A percentile compares a stretch with the other conserved stretches of the same genome.
Conservation (phyloP, 257 asterid species). For the Galeopsis tetrahit region DNA sequence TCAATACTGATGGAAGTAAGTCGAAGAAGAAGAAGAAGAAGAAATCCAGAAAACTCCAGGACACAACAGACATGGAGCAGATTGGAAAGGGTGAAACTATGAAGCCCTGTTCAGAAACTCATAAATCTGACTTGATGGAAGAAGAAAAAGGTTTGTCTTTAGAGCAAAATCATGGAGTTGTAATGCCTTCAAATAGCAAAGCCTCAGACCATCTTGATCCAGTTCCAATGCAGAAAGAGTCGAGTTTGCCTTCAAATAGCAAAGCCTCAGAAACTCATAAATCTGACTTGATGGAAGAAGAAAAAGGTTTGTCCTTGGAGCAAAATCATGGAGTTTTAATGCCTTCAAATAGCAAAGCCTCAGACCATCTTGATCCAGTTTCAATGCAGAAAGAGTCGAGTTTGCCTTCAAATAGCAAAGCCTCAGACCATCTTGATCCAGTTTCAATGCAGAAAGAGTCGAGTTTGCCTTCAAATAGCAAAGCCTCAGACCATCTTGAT, state of each 20-base stretch:
- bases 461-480: too few relatives aligned
- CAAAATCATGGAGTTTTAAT: constrained; percentile 29
- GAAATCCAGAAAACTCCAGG: constrained; percentile 44
- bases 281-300: constrained; percentile 30
- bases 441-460: too few relatives aligned
- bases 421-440: too few relatives aligned
- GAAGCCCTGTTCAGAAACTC: constrained; percentile 32
- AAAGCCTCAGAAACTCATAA: constrained; percentile 22
- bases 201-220: constrained; percentile 34
- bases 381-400: not conserved
- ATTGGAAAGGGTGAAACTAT: constrained; percentile 32
- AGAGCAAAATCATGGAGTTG: constrained; percentile 30
- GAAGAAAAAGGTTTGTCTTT: constrained; percentile 26
- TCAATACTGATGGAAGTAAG: constrained; percentile 41
- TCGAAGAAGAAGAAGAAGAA: constrained; percentile 32
- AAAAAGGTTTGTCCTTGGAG: constrained; percentile 17
- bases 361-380: constrained; percentile 35
- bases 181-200: constrained; percentile 24
- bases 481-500: too few relatives aligned
- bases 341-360: constrained; percentile 27
- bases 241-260: too few relatives aligned
- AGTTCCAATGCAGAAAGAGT: not conserved
- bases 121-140: constrained; percentile 24
- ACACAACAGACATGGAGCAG: constrained; percentile 34
- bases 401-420: too few relatives aligned